phyloP scores from a whole-genome alignment of 1,139 yeast species.

The Yamadazyma spencermartinsiae region DNA sequence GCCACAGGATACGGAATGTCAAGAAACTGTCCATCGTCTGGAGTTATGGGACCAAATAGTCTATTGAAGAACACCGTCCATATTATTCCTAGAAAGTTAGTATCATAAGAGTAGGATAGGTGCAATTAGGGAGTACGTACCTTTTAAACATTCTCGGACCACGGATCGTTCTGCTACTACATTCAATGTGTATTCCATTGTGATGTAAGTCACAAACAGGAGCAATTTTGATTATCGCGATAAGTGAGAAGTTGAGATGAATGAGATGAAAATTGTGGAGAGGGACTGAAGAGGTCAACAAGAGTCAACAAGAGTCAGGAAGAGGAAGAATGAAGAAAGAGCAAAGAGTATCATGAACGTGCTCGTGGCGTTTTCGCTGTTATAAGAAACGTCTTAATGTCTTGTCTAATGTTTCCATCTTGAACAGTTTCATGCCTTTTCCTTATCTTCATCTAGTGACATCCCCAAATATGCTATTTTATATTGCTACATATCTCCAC shows the following conservation, averaged over 20 bases:
- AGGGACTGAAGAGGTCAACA: neutral
- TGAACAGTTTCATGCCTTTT: too few relatives aligned
- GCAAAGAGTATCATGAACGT: too few relatives aligned
- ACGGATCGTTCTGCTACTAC: conserved; percentile 45
- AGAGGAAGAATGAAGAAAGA: too few relatives aligned
- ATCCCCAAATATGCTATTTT: too few relatives aligned
- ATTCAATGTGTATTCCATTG: conserved; percentile 41
- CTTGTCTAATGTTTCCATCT: too few relatives aligned
- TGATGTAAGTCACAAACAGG: neutral
- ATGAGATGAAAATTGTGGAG: neutral
- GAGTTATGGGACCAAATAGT: conserved; percentile 65
- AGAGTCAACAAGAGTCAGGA: too few relatives aligned
- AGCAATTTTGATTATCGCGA: neutral
- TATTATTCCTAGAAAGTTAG: conserved; percentile 49
- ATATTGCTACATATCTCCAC: too few relatives aligned
- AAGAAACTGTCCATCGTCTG: conserved; percentile 48
- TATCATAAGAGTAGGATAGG: conserved; percentile 5
- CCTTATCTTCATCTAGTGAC: too few relatives aligned
- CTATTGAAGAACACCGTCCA: conserved; percentile 72
- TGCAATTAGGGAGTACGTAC: conserved; percentile 27
- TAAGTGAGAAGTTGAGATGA: neutral
- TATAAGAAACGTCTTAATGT: too few relatives aligned
- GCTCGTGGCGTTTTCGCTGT: too few relatives aligned
- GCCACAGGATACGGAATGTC: conserved; percentile 49
- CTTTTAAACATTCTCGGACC: conserved; percentile 45